These are phyloP conservation scores for Euphorbia lathyris DNA, from an alignment of 345 rosid species.

Conservation along the genomic window DNA sequence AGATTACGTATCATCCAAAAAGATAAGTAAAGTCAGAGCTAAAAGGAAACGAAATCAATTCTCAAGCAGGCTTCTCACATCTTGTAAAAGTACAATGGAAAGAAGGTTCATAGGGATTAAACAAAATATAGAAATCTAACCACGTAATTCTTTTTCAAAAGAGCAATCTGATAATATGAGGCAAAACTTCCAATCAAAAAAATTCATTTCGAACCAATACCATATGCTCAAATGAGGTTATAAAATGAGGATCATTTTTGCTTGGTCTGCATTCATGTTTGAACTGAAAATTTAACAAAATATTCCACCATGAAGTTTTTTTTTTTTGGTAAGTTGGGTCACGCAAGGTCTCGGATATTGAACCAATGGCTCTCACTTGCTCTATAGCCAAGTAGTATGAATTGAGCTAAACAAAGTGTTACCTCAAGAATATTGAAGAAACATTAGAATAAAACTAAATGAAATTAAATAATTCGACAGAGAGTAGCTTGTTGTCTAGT, in stretches of 20 bases:
- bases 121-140: not conserved
- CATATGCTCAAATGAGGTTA: not conserved
- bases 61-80: not conserved
- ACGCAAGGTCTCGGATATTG: too few species aligned
- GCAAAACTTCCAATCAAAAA: not conserved
- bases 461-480: not conserved
- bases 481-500: not conserved
- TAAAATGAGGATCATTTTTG: not conserved
- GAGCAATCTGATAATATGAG: not conserved
- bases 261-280: not conserved
- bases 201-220: not conserved
- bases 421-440: not conserved
- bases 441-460: not conserved
- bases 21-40: not conserved
- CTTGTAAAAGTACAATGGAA: not conserved
- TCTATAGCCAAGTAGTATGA: too few species aligned
- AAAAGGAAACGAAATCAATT: not conserved
- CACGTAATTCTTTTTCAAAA: not conserved
- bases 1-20: slow-evolving; percentile 9
- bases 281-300: not conserved
- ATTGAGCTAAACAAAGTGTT: not conserved
- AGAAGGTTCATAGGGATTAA: not conserved
- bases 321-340: too few species aligned
- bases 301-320: not conserved
- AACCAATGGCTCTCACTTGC: too few species aligned